Evolutionary conservation across 177 flowering plant genomes (phyloP).

Genomic region (Vitis hybrid): DNA sequence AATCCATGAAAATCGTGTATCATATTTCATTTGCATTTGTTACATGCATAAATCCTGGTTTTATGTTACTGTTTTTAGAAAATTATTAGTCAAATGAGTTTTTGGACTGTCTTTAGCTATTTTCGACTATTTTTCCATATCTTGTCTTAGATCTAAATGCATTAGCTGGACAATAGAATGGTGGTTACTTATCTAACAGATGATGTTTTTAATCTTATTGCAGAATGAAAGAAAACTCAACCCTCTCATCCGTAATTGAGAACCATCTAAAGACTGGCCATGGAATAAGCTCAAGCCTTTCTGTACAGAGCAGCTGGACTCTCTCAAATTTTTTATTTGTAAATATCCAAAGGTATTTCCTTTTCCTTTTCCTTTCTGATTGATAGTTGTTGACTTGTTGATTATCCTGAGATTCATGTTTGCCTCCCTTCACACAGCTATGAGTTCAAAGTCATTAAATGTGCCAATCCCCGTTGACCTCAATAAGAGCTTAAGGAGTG

Average conservation of each 20-base stretch:
- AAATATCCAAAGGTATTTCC: conserved; percentile 77
- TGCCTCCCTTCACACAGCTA: conserved; percentile 59
- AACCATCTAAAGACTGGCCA: conserved; percentile 58
- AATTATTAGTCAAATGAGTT: too few relatives aligned
- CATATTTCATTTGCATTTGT: too few relatives aligned
- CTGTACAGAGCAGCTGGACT: conserved; percentile 46
- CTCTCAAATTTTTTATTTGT: conserved; percentile 73
- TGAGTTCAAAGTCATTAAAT: conserved; percentile 57
- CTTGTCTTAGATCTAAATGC: conserved; percentile 21
- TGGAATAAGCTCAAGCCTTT: conserved; percentile 68
- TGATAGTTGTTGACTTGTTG: neutral
- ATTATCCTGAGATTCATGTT: conserved; percentile 64
- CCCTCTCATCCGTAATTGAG: conserved; percentile 50
- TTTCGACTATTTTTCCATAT: neutral
- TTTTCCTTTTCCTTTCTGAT: neutral
- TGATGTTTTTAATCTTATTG: conserved; percentile 11
- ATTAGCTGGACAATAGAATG: conserved; percentile 90
- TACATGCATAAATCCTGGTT: too few relatives aligned
- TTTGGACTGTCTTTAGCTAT: too few relatives aligned
- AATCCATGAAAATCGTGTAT: too few relatives aligned
- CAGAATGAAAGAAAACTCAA: conserved; percentile 71
- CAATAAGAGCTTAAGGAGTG: conserved; percentile 17
- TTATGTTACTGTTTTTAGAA: too few relatives aligned
- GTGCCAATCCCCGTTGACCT: conserved; percentile 12
- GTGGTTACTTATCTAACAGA: conserved; percentile 71